Conservation (phyloP, 2,329 filamentous ascomycete species). For the Shiraia bambusicola region DNA sequence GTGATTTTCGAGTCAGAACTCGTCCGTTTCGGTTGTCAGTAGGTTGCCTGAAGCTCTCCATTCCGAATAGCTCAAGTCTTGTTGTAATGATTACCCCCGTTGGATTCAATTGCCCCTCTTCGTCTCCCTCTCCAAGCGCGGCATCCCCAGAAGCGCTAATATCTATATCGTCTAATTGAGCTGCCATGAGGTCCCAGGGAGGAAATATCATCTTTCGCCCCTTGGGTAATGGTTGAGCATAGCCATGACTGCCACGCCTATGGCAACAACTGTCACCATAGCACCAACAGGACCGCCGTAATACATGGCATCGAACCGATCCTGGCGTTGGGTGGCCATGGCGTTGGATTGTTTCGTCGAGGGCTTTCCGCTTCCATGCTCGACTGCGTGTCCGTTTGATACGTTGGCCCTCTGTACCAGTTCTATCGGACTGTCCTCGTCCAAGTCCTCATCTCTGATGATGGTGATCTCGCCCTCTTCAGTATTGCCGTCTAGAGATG, state of each 20-base stretch:
- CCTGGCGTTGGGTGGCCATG: slow-evolving; percentile 28
- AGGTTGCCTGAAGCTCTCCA: too few species aligned
- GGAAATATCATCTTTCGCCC: slow-evolving; percentile 44
- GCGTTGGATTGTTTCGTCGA: slow-evolving; percentile 24
- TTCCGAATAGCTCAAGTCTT: too few species aligned
- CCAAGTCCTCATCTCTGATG: slow-evolving; percentile 36
- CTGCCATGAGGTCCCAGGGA: slow-evolving; percentile 3
- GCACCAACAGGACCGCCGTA: slow-evolving; percentile 43
- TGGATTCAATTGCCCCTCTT: too few species aligned
- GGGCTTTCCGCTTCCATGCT: slow-evolving; percentile 22
- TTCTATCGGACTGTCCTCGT: slow-evolving; percentile 25
- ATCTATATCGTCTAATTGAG: slow-evolving; percentile 4
- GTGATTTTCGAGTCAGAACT: too few species aligned
- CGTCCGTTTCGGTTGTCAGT: too few species aligned
- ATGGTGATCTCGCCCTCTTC: slow-evolving; percentile 43
- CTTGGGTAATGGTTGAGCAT: slow-evolving; percentile 49
- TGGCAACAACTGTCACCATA: slow-evolving; percentile 43
- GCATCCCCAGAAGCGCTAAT: slow-evolving; percentile 14
- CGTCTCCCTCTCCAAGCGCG: too few species aligned
- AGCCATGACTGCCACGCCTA: slow-evolving; percentile 46
- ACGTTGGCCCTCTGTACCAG: slow-evolving; percentile 18
- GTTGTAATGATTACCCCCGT: too few species aligned
- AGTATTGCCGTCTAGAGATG: slow-evolving; percentile 21
- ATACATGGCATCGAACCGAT: slow-evolving; percentile 33
- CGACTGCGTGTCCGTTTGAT: slow-evolving; percentile 36